Evolutionary conservation across 1,284 basidiomycete genomes (phyloP).

Genomic region (Phellopilus nigrolimitatus): DNA sequence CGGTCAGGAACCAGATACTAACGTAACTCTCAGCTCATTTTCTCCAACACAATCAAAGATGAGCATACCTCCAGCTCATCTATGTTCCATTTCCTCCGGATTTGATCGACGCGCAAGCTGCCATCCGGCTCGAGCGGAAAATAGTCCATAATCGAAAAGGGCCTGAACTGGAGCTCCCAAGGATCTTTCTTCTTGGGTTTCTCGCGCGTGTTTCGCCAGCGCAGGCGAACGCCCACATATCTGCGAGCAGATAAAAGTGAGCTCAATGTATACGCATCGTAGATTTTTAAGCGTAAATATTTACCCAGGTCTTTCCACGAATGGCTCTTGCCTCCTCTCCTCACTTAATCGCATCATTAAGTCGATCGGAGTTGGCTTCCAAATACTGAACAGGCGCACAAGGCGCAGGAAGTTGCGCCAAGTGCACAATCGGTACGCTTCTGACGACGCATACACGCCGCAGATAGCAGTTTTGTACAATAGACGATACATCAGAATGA

Average conservation of each 20-base stretch:
- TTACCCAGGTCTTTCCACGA: not conserved
- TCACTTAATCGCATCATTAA: not conserved
- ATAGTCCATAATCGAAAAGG: not conserved
- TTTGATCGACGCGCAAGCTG: constrained; percentile 1
- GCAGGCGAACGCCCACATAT: not conserved
- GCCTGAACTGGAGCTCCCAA: not conserved
- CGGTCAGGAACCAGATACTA: constrained; percentile 2
- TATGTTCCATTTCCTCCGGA: not conserved
- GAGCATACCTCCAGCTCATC: constrained; percentile 7
- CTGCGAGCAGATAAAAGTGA: not conserved
- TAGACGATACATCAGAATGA: too few relatives aligned
- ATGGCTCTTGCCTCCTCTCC: not conserved
- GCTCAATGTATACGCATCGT: not conserved
- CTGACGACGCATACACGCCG: not conserved
- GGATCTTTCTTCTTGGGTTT: not conserved
- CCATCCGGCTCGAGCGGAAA: constrained; percentile 4
- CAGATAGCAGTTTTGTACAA: too few relatives aligned
- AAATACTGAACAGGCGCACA: not conserved
- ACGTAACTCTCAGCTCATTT: not conserved
- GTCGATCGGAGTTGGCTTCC: not conserved
- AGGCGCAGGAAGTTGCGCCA: not conserved
- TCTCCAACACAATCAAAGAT: not conserved
- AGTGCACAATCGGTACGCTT: not conserved
- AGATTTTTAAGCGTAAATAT: not conserved
- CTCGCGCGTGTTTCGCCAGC: not conserved